A percentile compares a stretch with the other conserved stretches of the same genome.
Conservation (phyloP, 2,329 filamentous ascomycete species). For the Fusarium beomiforme region DNA sequence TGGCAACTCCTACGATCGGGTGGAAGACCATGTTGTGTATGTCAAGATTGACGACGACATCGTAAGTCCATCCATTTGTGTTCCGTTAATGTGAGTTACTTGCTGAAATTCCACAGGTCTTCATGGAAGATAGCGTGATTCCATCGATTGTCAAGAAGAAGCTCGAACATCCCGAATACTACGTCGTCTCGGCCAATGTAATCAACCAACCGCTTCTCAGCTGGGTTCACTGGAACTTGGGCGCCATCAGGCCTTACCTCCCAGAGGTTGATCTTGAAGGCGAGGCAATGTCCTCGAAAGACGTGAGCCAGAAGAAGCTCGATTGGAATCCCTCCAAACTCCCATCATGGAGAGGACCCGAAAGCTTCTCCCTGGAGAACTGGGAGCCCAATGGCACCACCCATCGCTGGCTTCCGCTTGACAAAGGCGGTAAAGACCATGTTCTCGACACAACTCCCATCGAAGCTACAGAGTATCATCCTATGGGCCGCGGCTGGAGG, state of each 20-base stretch:
- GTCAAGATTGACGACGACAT: conserved; percentile 52
- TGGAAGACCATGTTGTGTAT: conserved; percentile 58
- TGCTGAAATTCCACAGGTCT: conserved; percentile 42
- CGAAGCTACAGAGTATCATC: conserved; percentile 57
- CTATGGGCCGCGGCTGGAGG: conserved; percentile 55
- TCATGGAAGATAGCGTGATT: conserved; percentile 54
- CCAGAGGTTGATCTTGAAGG: conserved; percentile 53
- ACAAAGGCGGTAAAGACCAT: conserved; percentile 45
- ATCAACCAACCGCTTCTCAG: conserved; percentile 65
- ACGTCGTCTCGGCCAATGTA: conserved; percentile 64
- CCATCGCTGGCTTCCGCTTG: conserved; percentile 62
- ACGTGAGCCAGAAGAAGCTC: conserved; percentile 29
- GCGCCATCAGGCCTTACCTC: conserved; percentile 62
- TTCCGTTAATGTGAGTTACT: fast-evolving
- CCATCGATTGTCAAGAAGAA: conserved; percentile 64
- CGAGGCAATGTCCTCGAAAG: conserved; percentile 36
- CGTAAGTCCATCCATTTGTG: conserved; percentile 41
- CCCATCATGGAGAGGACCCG: conserved; percentile 47
- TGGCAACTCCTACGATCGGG: conserved; percentile 53
- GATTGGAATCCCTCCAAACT: conserved; percentile 54
- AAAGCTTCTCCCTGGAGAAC: conserved; percentile 44
- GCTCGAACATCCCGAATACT: conserved; percentile 59
- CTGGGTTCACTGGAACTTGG: conserved; percentile 64
- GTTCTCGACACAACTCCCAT: conserved; percentile 58
- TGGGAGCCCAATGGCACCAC: conserved; percentile 51